Evolutionary conservation across 257 asterid genomes (phyloP).

Genomic region (Solanum infundibuliforme): DNA sequence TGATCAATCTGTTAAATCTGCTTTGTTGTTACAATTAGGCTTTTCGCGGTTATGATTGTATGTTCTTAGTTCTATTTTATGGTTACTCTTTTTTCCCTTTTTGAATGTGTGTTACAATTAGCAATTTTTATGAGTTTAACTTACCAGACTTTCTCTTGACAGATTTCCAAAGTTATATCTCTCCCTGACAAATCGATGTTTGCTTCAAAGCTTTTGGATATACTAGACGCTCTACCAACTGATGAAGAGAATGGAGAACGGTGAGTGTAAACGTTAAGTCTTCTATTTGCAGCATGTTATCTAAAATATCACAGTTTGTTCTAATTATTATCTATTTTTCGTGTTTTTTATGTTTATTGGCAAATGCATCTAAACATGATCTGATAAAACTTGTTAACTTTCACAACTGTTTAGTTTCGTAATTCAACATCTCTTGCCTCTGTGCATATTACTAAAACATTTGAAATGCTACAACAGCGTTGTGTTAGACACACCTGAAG

Average conservation of each 20-base stretch:
- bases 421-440: background rate
- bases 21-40: background rate
- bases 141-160: background rate
- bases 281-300: background rate
- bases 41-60: background rate
- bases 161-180: background rate
- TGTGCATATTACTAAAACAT: slow-evolving; percentile 9
- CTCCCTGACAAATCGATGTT: slow-evolving; percentile 32
- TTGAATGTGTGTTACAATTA: background rate
- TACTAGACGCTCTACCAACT: slow-evolving; percentile 41
- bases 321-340: background rate
- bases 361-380: background rate
- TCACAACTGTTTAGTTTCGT: background rate
- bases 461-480: slow-evolving; percentile 23
- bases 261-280: slow-evolving; percentile 18
- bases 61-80: background rate
- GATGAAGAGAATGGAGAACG: slow-evolving; percentile 36
- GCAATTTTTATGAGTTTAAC: background rate
- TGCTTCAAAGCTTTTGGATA: slow-evolving; percentile 44
- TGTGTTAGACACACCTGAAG: slow-evolving; percentile 24
- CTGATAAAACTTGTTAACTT: background rate
- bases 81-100: background rate
- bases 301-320: background rate
- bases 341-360: background rate
- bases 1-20: background rate